Percentiles rank a stretch among this genome's conserved stretches.
Evolutionary conservation across 768 basidiomycete genomes (phyloP).

Genomic region (Clitopilus passeckerianus): DNA sequence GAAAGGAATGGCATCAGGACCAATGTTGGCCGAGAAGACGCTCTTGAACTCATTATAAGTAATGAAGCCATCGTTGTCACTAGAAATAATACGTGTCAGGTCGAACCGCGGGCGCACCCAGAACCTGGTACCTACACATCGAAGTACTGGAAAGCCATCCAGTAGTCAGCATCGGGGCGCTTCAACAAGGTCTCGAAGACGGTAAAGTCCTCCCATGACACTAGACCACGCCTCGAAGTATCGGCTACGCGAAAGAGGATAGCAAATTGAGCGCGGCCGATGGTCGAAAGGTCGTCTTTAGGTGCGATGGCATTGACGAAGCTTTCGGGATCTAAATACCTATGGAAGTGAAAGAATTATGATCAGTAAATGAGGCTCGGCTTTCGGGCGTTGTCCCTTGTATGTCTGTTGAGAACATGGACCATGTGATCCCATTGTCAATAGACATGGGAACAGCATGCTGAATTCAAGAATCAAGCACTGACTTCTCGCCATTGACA

Average conservation of each 20-base stretch:
- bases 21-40: constrained; percentile 79
- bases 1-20: constrained; percentile 82
- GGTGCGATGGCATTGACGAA: constrained; percentile 97
- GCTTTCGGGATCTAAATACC: constrained; percentile 80
- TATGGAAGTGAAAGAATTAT: constrained; percentile 24
- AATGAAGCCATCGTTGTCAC: constrained; percentile 86
- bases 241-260: constrained; percentile 91
- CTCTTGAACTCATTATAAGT: constrained; percentile 93
- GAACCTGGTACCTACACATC: constrained; percentile 67
- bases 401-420: neutral
- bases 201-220: constrained; percentile 94
- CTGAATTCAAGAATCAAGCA: constrained; percentile 10
- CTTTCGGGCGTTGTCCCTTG: neutral
- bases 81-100: neutral
- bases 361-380: neutral
- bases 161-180: constrained; percentile 94
- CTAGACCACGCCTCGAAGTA: constrained; percentile 63
- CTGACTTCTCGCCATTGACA: constrained; percentile 78
- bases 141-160: constrained; percentile 95
- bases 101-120: neutral
- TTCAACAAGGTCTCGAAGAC: constrained; percentile 93
- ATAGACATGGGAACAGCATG: constrained; percentile 7
- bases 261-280: constrained; percentile 83
- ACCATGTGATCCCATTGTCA: constrained; percentile 1
- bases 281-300: constrained; percentile 76